These are phyloP conservation scores for Monilinia aucupariae DNA, from an alignment of 2,329 filamentous ascomycete genomes.

Conservation along the genomic window DNA sequence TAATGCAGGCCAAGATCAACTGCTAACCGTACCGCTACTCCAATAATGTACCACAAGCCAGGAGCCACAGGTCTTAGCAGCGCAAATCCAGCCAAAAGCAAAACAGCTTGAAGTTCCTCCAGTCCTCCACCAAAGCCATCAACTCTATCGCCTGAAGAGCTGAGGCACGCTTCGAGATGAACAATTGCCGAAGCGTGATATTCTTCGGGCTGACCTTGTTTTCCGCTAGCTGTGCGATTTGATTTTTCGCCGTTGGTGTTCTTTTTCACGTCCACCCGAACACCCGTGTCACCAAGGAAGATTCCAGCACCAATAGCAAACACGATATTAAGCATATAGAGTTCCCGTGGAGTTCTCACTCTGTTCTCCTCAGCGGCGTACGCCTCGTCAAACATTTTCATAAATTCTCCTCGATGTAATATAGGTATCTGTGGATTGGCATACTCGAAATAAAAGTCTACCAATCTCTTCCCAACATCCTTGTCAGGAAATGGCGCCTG, in stretches of 20 bases:
- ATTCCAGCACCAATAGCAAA: slow-evolving; percentile 94
- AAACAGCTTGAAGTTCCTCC: slow-evolving; percentile 88
- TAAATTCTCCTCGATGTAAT: slow-evolving; percentile 82
- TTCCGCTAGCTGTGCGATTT: slow-evolving; percentile 30
- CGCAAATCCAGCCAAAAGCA: slow-evolving; percentile 86
- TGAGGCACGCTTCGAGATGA: slow-evolving; percentile 81
- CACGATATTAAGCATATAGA: slow-evolving; percentile 96
- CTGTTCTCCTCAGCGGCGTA: slow-evolving; percentile 62
- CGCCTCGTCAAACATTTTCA: slow-evolving; percentile 77
- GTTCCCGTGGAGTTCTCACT: slow-evolving; percentile 66
- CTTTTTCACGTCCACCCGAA: slow-evolving; percentile 31
- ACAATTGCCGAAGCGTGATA: slow-evolving; percentile 94
- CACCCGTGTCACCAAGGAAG: slow-evolving; percentile 64
- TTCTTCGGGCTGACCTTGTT: slow-evolving; percentile 77
- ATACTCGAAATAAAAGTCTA: slow-evolving; percentile 87
- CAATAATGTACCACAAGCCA: slow-evolving; percentile 95
- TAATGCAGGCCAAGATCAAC: slow-evolving; percentile 90
- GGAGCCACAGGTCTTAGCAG: slow-evolving; percentile 85
- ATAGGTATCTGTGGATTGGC: slow-evolving; percentile 95
- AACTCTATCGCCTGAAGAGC: slow-evolving; percentile 46
- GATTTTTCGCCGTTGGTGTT: slow-evolving; percentile 29
- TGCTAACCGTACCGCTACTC: slow-evolving; percentile 82
- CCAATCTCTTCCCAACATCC: slow-evolving; percentile 65
- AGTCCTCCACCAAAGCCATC: slow-evolving; percentile 76
- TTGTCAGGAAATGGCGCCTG: slow-evolving; percentile 78